Base-by-base conservation (phyloP, 2,329 filamentous ascomycete genomes). In the Herpotrichia juniperi region DNA sequence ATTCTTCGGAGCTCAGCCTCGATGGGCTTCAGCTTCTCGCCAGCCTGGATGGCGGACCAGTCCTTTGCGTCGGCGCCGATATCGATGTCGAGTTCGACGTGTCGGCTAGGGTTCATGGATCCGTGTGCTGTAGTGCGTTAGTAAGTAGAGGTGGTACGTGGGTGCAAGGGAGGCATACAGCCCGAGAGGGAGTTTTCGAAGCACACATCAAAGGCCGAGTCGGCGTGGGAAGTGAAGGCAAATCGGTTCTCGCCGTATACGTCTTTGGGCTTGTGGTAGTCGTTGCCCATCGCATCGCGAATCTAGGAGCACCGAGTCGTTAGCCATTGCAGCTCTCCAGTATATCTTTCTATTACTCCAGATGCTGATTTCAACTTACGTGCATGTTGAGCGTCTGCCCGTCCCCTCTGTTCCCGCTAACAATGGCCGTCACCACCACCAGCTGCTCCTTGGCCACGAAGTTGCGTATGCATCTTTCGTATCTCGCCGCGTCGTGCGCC, bases 21-120 rank as follows among this genome's bases (percentile, higher is more conserved):
- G 66, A 97, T 86, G 42, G 94, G 94, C 84, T 96, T 96, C 66
- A 99, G 87, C 83, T 97, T 97, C 85, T 99, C 94, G 58, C 88
- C 90, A 51, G 91, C 91, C 79, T 97, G 92, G 73, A 97, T 96
- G 64, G 91, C 91, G 61, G 88, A 92, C 94, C 94, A 99, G 79
- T 99, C 94, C 77, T 96, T 96, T 61, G 94, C 94, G 75, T 97
- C 93, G 76, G 93, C 93, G 68, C 93, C 93, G 67, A 97, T 96
- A 75, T 97, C 93, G 73, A 97, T 89, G 76, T 96, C 93, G 67
- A 97, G 89, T 79, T 96, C 93, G 62, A 97, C 78, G 74, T 89
- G 84, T 61, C 92, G 90, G 70, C 74, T 79, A 46, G 85, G 81
- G 74, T 79, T 78, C 44, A 72, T 69, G 54, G 73, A 72, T 21